Evolutionary conservation across 139 green algal genomes (phyloP).

Genomic region (Coccomyxa sp.): DNA sequence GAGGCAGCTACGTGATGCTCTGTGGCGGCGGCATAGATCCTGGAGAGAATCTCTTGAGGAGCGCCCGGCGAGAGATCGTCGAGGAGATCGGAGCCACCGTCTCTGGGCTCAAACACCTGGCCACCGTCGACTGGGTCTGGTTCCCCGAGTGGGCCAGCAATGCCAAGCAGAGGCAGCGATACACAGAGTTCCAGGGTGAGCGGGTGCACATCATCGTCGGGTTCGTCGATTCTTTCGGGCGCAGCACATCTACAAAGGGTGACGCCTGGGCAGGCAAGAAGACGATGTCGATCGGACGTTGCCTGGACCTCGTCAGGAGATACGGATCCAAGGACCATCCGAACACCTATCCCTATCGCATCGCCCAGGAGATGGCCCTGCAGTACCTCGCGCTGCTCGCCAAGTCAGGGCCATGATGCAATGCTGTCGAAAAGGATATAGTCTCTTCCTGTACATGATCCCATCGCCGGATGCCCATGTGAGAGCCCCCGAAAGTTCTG

Average conservation of each 20-base stretch:
- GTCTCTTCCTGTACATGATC: not conserved
- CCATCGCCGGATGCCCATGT: not conserved
- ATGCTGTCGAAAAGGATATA: not conserved
- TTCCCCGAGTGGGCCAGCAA: not conserved
- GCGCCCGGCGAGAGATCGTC: not conserved
- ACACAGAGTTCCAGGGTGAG: not conserved
- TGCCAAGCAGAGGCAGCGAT: not conserved
- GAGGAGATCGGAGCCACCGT: not conserved
- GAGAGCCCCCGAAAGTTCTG: not conserved
- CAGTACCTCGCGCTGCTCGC: not conserved
- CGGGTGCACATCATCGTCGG: not conserved
- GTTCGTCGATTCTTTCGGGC: not conserved
- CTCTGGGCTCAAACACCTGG: not conserved
- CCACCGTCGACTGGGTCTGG: not conserved
- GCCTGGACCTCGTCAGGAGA: not conserved
- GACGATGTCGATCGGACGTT: not conserved
- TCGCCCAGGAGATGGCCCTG: not conserved
- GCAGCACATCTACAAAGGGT: not conserved
- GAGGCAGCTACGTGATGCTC: not conserved
- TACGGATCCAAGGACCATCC: not conserved
- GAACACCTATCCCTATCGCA: not conserved
- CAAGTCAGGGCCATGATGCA: not conserved
- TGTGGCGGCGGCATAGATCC: not conserved
- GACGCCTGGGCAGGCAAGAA: not conserved
- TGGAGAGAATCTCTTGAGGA: not conserved